Percentiles rank a stretch among this genome's conserved stretches.
These are phyloP conservation scores for Roridomyces roridus DNA, from an alignment of 768 basidiomycete species.

Conservation along the genomic window DNA sequence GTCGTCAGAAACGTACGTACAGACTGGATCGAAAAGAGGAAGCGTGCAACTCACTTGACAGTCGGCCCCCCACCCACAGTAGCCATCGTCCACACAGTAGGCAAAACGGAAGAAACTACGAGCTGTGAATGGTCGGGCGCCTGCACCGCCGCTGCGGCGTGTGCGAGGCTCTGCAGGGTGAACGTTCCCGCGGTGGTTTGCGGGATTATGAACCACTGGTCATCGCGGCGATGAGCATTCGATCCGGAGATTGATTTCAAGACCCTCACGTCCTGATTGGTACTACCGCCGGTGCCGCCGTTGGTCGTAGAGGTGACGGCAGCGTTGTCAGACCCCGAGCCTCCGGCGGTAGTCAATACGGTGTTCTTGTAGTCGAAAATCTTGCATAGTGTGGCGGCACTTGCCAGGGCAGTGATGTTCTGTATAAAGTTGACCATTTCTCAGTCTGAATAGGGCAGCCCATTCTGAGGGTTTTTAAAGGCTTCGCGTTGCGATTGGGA, in stretches of 20 bases:
- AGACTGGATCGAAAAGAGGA: not conserved
- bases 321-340: not conserved
- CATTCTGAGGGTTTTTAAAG: not conserved
- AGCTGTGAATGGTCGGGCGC: constrained; percentile 3
- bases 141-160: not conserved
- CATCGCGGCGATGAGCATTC: not conserved
- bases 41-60: constrained; percentile 5
- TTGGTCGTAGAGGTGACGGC: not conserved
- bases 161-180: not conserved
- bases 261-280: not conserved
- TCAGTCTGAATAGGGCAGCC: not conserved
- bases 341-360: not conserved
- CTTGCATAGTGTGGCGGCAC: constrained; percentile 4
- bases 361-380: constrained; percentile 3
- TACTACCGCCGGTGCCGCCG: not conserved
- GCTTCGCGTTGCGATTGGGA: not conserved
- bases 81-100: not conserved
- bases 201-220: constrained; percentile 6
- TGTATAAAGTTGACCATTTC: constrained; percentile 7
- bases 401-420: constrained; percentile 9
- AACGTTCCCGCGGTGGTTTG: constrained; percentile 1
- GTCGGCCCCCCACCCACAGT: not conserved
- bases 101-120: not conserved
- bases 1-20: not conserved
- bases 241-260: not conserved